Evolutionary conservation across 805 yeast species (phyloP), one percentile per base, ranked within the genome.

Genomic region (Saccharomycopsis babjevae): DNA sequence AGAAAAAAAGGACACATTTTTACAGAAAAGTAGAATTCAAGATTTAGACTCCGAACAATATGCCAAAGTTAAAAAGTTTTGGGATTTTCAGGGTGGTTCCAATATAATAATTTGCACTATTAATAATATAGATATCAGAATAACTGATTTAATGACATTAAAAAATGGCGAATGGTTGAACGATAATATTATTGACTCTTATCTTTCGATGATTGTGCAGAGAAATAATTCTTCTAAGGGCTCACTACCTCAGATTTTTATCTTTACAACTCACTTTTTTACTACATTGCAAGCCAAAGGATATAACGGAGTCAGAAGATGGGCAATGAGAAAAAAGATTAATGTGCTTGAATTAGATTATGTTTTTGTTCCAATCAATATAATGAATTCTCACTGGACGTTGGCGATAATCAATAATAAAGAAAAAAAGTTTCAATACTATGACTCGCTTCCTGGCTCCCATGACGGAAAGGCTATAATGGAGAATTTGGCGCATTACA

Each of bases 301-400:
- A 0, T 91, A 91, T 70, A 74, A 74, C 34, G 89, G 88, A n/a
- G 96, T 90, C 10, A 80, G 81, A 32, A 77, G 89, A 65, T 90
- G 97, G 97, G 85, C 94, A 64, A 87, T 84, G 67, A 79, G 93
- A 57, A 84, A 87, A 61, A 85, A 86, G 66, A 79, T 82, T 58
- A 80, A 85, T 64, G 83, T 93, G 7, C 77, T 83, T 3, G 78
- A 80, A 54, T 75, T 88, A 66, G 86, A 86, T 54, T 76, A 81
- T 62, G 78, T 94, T 11, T 78, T 93, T 63, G 84, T 88, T 10
- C 99, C 99, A 0, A 85, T 94, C n/a, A 94, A 94, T 68, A 76
- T 88, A 28, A 79, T 82, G 73, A 83, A 84, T 60, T 81, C 92
- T 1, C 99, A 94, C 72, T 94, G 99, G 99, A 94, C 96, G 1